A percentile compares a stretch with the other conserved stretches of the same genome.
Evolutionary conservation across 345 rosid genomes (phyloP).

Genomic region (Anastatica hierochuntica): DNA sequence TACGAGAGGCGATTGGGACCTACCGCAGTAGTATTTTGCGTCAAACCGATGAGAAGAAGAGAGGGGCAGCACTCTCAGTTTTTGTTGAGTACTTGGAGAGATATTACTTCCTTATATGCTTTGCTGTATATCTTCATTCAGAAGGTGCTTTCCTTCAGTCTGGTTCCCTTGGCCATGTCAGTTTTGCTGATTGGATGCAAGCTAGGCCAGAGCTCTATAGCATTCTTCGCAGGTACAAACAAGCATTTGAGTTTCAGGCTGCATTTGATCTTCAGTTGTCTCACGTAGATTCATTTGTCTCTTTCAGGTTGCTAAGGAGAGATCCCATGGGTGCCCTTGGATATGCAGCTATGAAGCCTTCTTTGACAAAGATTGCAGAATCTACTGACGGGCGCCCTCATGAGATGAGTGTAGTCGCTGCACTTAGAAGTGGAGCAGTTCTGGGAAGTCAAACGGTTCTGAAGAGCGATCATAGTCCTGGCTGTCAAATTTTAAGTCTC

Average conservation of each 20-base stretch:
- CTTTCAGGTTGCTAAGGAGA: conserved; percentile 79
- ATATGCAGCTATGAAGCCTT: conserved; percentile 57
- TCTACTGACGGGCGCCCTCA: conserved; percentile 79
- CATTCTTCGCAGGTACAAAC: conserved; percentile 77
- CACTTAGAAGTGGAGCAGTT: conserved; percentile 84
- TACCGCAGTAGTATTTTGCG: conserved; percentile 85
- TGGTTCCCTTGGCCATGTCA: conserved; percentile 58
- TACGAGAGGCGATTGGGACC: conserved; percentile 90
- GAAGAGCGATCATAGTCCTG: conserved; percentile 98
- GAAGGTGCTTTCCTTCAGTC: conserved; percentile 76
- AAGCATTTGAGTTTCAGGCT: too few species aligned
- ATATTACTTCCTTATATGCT: conserved; percentile 96
- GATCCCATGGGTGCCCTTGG: conserved; percentile 99
- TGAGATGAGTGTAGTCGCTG: conserved; percentile 88
- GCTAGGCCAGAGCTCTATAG: conserved; percentile 97
- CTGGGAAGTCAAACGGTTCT: conserved; percentile 95
- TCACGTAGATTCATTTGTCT: conserved; percentile 12
- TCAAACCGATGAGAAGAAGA: conserved; percentile 97
- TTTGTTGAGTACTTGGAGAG: conserved; percentile 97
- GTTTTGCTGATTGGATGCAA: conserved; percentile 98
- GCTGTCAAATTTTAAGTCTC: conserved; percentile 65
- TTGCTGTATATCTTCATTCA: conserved; percentile 92
- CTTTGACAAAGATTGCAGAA: conserved; percentile 62
- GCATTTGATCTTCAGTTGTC: conserved; percentile 6
- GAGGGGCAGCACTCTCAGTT: conserved; percentile 86